These are phyloP conservation scores for Talaromyces thailandensis DNA, from an alignment of 495 filamentous ascomycete species.

Conservation along the genomic window DNA sequence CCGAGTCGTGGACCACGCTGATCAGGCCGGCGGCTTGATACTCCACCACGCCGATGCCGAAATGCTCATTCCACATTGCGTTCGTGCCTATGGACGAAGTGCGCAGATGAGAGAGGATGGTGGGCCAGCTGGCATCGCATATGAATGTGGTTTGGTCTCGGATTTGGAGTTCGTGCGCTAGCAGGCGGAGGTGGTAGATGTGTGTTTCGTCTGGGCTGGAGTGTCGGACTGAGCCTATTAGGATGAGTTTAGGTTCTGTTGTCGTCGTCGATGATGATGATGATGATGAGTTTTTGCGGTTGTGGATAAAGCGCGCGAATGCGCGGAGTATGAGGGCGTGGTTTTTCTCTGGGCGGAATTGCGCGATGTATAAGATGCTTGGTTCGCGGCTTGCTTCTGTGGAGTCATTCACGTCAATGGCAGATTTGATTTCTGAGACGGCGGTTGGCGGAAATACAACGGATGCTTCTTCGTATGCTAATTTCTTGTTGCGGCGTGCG, in stretches of 20 bases:
- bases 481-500: slow-evolving; percentile 26
- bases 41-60: slow-evolving; percentile 96
- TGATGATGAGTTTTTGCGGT: slow-evolving; percentile 33
- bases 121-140: slow-evolving; percentile 78
- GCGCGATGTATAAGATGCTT: slow-evolving; percentile 81
- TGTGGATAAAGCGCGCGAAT: slow-evolving; percentile 62
- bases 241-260: slow-evolving; percentile 48
- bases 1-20: slow-evolving; percentile 81
- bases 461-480: slow-evolving; percentile 25
- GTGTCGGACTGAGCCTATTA: slow-evolving; percentile 84
- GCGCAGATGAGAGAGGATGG: slow-evolving; percentile 69
- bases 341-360: slow-evolving; percentile 96
- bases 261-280: slow-evolving; percentile 12
- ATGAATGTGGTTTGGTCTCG: slow-evolving; percentile 78
- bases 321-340: slow-evolving; percentile 75
- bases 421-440: slow-evolving; percentile 67
- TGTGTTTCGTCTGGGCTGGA: slow-evolving; percentile 67
- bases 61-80: slow-evolving; percentile 99
- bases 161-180: slow-evolving; percentile 81
- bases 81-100: slow-evolving; percentile 78
- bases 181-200: slow-evolving; percentile 82
- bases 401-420: slow-evolving; percentile 55
- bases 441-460: slow-evolving; percentile 91
- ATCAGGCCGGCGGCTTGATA: slow-evolving; percentile 94
- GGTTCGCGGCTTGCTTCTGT: slow-evolving; percentile 60